Evolutionary conservation across 306 rosid genomes (phyloP).

Genomic region (Cicer bijugum): DNA sequence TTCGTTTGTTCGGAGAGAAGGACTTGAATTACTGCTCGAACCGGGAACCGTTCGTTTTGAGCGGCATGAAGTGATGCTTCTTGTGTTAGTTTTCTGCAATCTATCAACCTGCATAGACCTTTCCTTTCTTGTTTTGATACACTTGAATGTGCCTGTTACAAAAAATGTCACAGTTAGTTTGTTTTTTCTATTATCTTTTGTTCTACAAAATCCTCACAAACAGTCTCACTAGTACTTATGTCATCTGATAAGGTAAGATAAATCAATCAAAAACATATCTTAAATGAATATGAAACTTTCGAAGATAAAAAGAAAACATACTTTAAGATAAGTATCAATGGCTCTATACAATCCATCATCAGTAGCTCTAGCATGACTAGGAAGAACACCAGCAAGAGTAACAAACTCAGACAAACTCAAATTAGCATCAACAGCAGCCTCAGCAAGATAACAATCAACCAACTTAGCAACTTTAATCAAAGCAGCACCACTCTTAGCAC

Average conservation of each 20-base stretch:
- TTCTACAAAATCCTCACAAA: no score
- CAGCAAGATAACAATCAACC: slow-evolving; percentile 79
- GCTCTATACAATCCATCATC: slow-evolving; percentile 94
- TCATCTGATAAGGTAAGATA: no score
- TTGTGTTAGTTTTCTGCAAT: slow-evolving; percentile 75
- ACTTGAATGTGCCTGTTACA: slow-evolving; percentile 75
- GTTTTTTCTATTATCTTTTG: neutral
- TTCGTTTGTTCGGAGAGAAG: slow-evolving; percentile 76
- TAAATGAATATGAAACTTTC: neutral
- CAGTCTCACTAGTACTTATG: no score
- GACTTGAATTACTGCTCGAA: slow-evolving; percentile 87
- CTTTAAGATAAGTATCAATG: slow-evolving; percentile 93
- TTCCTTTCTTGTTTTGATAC: slow-evolving; percentile 83
- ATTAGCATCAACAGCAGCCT: slow-evolving; percentile 76
- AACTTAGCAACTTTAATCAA: slow-evolving; percentile 78
- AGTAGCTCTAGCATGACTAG: slow-evolving; percentile 73
- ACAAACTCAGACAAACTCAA: slow-evolving; percentile 66
- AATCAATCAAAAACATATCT: no score
- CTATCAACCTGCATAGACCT: slow-evolving; percentile 74
- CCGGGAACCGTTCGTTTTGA: slow-evolving; percentile 86
- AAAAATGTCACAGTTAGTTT: neutral
- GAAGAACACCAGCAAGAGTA: slow-evolving; percentile 72
- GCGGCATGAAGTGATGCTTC: slow-evolving; percentile 95
- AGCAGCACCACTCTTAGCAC: slow-evolving; percentile 64
- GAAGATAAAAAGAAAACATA: slow-evolving; percentile 45